phyloP scores from a whole-genome alignment of 1,284 basidiomycete genomes.

The Naganishia sp. region DNA sequence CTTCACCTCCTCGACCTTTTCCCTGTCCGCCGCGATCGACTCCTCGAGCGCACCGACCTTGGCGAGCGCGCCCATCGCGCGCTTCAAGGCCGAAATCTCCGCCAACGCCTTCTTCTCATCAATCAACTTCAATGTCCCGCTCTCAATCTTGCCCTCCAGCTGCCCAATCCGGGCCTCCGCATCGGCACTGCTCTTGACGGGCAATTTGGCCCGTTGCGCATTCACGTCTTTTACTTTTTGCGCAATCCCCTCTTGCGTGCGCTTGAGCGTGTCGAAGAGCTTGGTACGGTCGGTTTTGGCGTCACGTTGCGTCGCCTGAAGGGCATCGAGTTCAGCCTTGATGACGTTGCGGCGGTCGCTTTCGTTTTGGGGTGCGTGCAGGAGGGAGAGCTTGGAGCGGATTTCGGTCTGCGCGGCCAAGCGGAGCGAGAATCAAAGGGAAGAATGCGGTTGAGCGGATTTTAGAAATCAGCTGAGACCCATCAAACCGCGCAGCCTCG shows the following conservation, averaged over 20 bases:
- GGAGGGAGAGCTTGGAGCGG: slow-evolving; percentile 72
- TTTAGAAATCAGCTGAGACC: neutral
- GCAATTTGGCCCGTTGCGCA: slow-evolving; percentile 72
- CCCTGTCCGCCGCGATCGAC: slow-evolving; percentile 80
- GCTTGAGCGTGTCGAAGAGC: slow-evolving; percentile 78
- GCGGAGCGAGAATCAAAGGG: neutral
- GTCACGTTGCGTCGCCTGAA: slow-evolving; percentile 78
- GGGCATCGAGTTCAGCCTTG: slow-evolving; percentile 75
- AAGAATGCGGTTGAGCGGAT: neutral
- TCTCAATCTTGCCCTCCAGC: slow-evolving; percentile 85
- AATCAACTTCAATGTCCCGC: slow-evolving; percentile 86
- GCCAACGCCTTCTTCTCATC: slow-evolving; percentile 93
- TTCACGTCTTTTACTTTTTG: slow-evolving; percentile 94
- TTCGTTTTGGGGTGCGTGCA: slow-evolving; percentile 62
- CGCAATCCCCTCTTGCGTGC: slow-evolving; percentile 74
- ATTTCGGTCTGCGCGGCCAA: slow-evolving; percentile 64
- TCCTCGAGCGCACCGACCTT: slow-evolving; percentile 64
- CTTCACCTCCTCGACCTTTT: slow-evolving; percentile 74
- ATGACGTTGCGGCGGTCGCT: slow-evolving; percentile 66
- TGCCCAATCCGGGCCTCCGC: slow-evolving; percentile 84
- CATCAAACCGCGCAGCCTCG: neutral
- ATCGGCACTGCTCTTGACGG: slow-evolving; percentile 85
- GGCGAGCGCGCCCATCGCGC: slow-evolving; percentile 71
- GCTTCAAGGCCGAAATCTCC: slow-evolving; percentile 76
- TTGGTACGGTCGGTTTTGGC: slow-evolving; percentile 72